phyloP scores from a whole-genome alignment of 768 basidiomycete species.

The Agrocybe pediades region DNA sequence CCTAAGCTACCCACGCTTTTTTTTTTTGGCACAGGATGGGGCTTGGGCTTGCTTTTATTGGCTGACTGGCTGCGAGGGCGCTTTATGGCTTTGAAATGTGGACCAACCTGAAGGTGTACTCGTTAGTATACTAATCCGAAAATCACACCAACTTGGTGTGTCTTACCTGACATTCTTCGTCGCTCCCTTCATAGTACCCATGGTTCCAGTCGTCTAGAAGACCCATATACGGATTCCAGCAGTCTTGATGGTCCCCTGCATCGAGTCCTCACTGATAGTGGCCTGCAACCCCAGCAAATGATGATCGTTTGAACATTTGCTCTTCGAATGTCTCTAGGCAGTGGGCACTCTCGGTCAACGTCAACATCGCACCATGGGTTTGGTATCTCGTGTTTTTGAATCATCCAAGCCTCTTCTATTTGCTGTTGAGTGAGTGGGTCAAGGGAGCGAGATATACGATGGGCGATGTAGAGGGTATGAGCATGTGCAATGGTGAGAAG shows the following conservation, averaged over 20 bases:
- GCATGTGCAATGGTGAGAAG: slow-evolving; percentile 16
- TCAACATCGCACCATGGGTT: slow-evolving; percentile 14
- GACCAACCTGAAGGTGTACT: too few species aligned
- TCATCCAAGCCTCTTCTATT: slow-evolving; percentile 5
- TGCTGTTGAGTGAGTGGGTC: background rate
- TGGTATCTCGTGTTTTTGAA: background rate
- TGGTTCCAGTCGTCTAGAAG: slow-evolving; percentile 13
- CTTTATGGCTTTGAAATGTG: too few species aligned
- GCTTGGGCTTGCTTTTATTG: too few species aligned
- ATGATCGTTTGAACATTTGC: slow-evolving; percentile 24
- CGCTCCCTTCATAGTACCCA: slow-evolving; percentile 5
- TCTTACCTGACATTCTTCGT: slow-evolving; percentile 13
- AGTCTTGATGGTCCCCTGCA: slow-evolving; percentile 18
- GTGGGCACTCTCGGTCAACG: slow-evolving; percentile 23
- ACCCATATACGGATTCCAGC: slow-evolving; percentile 17
- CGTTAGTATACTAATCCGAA: too few species aligned
- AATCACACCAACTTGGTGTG: too few species aligned
- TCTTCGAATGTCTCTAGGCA: slow-evolving; percentile 22
- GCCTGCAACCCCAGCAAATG: slow-evolving; percentile 14
- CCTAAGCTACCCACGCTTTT: too few species aligned
- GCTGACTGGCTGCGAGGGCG: too few species aligned
- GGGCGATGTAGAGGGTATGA: slow-evolving; percentile 17
- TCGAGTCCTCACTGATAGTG: slow-evolving; percentile 22
- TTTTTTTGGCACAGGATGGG: too few species aligned
- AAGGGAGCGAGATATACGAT: background rate